Conservation (phyloP, 495 filamentous ascomycete genomes). For the Podospora didyma region DNA sequence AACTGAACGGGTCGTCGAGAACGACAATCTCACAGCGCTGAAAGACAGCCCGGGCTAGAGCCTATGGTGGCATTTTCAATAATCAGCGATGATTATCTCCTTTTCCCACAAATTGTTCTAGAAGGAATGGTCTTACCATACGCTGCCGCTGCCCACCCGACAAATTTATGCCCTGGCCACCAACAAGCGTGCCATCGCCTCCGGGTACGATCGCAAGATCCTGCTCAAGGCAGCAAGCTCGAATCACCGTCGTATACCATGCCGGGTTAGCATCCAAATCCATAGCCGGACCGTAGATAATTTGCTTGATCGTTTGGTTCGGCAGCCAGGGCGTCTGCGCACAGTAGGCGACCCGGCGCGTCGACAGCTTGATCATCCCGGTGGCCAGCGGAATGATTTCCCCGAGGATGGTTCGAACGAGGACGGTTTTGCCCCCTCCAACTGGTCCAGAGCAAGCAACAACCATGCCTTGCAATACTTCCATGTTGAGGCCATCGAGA, state of each 20-base stretch:
- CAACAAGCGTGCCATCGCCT: slow-evolving; percentile 55
- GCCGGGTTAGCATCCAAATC: slow-evolving; percentile 35
- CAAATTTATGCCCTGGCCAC: slow-evolving; percentile 56
- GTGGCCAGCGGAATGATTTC: slow-evolving; percentile 40
- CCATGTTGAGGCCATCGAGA: slow-evolving; percentile 12
- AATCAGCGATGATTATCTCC: background rate
- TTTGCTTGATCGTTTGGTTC: slow-evolving; percentile 56
- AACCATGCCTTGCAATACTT: slow-evolving; percentile 5
- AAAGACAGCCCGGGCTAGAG: slow-evolving; percentile 35
- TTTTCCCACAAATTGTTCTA: background rate
- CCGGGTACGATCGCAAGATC: slow-evolving; percentile 51
- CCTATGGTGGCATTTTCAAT: slow-evolving; percentile 11
- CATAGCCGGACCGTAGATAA: slow-evolving; percentile 18
- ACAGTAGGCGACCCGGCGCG: slow-evolving; percentile 30
- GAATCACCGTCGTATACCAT: slow-evolving; percentile 55
- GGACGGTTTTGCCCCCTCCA: slow-evolving; percentile 53
- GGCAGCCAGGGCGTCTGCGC: slow-evolving; percentile 50
- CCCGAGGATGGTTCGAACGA: slow-evolving; percentile 52
- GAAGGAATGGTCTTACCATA: slow-evolving; percentile 19
- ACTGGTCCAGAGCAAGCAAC: slow-evolving; percentile 37
- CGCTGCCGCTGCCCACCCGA: slow-evolving; percentile 63
- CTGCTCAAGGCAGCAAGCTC: slow-evolving; percentile 53
- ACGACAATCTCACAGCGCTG: slow-evolving; percentile 25
- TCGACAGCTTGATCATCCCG: slow-evolving; percentile 37
- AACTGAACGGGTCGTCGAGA: slow-evolving; percentile 38